phyloP scores from a whole-genome alignment of 1,139 yeast species.

The Torulaspora pretoriensis region DNA sequence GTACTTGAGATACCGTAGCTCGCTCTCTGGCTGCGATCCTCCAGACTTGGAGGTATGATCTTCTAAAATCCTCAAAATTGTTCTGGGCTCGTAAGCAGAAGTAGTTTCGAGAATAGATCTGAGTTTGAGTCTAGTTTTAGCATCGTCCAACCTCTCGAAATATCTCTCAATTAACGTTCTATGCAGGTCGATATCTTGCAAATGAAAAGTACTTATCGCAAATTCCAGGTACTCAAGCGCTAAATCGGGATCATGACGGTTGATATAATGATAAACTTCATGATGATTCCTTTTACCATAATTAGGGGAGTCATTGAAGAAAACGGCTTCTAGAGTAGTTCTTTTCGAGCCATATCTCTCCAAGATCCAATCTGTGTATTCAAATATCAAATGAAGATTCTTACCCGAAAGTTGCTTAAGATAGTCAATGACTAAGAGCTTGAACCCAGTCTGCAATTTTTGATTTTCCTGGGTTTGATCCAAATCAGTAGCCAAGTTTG shows the following conservation, averaged over 20 bases:
- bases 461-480: constrained; percentile 34
- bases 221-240: constrained; percentile 61
- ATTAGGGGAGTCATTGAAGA: constrained; percentile 63
- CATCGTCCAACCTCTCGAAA: constrained; percentile 35
- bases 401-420: constrained; percentile 55
- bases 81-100: constrained; percentile 46
- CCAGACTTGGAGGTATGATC: constrained; percentile 37
- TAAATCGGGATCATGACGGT: constrained; percentile 33
- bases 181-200: constrained; percentile 44
- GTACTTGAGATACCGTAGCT: constrained; percentile 32
- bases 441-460: constrained; percentile 26
- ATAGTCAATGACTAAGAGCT: constrained; percentile 46
- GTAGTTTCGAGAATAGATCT: constrained; percentile 40
- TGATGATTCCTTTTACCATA: constrained; percentile 55
- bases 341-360: constrained; percentile 38
- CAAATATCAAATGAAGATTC: constrained; percentile 52
- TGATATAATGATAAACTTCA: constrained; percentile 49
- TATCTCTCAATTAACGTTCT: constrained; percentile 58
- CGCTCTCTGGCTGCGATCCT: constrained; percentile 13
- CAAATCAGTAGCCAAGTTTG: constrained; percentile 20
- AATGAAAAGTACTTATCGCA: constrained; percentile 44
- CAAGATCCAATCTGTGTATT: constrained; percentile 55
- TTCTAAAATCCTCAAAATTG: constrained; percentile 30
- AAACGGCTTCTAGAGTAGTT: constrained; percentile 46
- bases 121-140: constrained; percentile 39